Conservation (phyloP, 2,329 filamentous ascomycete genomes). For the Stemphylium lycopersici region DNA sequence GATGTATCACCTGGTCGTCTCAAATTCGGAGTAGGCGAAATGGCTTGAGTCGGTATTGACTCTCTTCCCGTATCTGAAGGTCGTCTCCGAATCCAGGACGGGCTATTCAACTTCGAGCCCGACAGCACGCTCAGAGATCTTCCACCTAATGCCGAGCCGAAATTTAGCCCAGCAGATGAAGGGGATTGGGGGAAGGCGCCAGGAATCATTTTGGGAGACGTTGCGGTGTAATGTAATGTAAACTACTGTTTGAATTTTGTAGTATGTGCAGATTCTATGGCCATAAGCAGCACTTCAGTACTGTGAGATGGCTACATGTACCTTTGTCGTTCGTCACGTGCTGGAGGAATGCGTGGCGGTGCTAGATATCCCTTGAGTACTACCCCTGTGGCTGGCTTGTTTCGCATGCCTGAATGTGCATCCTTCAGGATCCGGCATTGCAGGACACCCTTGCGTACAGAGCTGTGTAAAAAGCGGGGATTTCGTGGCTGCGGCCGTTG, state of each 20-base stretch:
- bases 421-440: background rate
- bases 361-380: conserved; percentile 3
- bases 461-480: background rate
- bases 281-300: background rate
- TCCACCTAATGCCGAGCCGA: too few relatives aligned
- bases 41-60: too few relatives aligned
- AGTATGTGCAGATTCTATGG: background rate
- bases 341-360: conserved; percentile 14
- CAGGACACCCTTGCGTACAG: background rate
- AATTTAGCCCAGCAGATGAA: background rate
- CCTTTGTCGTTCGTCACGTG: background rate
- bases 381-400: conserved; percentile 5
- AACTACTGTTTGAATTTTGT: background rate
- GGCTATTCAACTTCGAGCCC: background rate
- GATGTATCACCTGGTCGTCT: too few relatives aligned
- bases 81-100: background rate
- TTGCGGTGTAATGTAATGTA: background rate
- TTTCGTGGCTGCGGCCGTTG: background rate
- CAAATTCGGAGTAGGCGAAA: too few relatives aligned
- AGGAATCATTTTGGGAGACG: background rate
- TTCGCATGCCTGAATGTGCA: background rate
- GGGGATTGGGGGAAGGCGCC: background rate
- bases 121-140: background rate
- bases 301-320: background rate
- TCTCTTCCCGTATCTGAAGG: background rate